These are phyloP conservation scores for Discostella pseudostelligera DNA, from an alignment of 108 stramenopile genomes.

Conservation along the genomic window DNA sequence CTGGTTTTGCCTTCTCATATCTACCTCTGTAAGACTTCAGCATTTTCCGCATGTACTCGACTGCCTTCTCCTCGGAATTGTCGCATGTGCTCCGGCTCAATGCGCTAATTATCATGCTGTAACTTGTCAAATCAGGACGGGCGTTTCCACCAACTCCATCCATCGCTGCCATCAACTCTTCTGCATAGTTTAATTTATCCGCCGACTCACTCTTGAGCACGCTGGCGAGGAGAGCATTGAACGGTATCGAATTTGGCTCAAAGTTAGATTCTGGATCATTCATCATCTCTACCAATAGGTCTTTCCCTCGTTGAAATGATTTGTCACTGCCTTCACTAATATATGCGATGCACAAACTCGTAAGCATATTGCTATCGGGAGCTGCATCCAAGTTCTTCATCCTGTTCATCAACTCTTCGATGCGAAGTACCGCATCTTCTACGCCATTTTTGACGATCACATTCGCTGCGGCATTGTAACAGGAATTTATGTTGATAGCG, in stretches of 20 bases:
- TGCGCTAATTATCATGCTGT: constrained; percentile 45
- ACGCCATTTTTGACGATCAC: constrained; percentile 22
- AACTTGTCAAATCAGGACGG: constrained; percentile 35
- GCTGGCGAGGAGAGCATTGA: constrained; percentile 32
- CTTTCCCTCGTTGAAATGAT: constrained; percentile 18
- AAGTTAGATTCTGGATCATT: constrained; percentile 3
- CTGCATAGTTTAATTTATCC: constrained; percentile 23
- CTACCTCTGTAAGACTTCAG: constrained; percentile 35
- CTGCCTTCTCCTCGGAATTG: constrained; percentile 32
- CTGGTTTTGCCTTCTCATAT: constrained; percentile 37
- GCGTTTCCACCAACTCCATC: constrained; percentile 32
- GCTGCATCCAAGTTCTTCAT: constrained; percentile 41
- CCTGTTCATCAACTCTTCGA: constrained; percentile 29
- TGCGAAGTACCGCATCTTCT: constrained; percentile 14
- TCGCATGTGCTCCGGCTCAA: constrained; percentile 11
- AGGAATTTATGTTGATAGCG: constrained; percentile 24
- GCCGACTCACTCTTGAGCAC: constrained; percentile 15
- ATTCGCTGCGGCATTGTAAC: constrained; percentile 39
- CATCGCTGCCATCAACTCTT: constrained; percentile 29
- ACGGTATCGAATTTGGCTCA: constrained; percentile 20
- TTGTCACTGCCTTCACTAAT: constrained; percentile 3
- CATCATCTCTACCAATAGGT: constrained; percentile 20
- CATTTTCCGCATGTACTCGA: constrained; percentile 38
- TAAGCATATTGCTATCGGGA: constrained; percentile 28
- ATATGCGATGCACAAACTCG: constrained; percentile 20